Evolutionary conservation across 2,329 filamentous ascomycete genomes (phyloP).

Genomic region (Ceratocystis variospora): DNA sequence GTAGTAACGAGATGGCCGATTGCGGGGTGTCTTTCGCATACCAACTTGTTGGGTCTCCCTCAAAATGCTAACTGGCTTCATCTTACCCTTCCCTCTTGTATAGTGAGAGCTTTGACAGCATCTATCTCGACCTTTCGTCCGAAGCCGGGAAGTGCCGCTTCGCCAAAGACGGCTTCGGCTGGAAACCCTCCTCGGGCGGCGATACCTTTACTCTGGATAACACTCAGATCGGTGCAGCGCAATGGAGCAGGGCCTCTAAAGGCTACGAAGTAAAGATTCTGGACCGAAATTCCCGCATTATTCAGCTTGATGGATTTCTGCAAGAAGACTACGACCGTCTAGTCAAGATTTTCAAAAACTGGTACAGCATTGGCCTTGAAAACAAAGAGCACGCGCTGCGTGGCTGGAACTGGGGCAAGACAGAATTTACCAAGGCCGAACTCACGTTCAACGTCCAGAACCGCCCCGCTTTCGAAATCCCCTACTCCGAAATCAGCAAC

Average conservation of each 20-base stretch:
- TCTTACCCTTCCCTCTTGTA: background rate
- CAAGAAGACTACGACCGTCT: slow-evolving; percentile 90
- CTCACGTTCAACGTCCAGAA: slow-evolving; percentile 95
- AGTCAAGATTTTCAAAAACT: slow-evolving; percentile 88
- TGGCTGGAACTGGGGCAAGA: slow-evolving; percentile 99
- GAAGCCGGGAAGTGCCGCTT: slow-evolving; percentile 87
- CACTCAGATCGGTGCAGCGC: slow-evolving; percentile 69
- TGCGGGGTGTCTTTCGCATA: background rate
- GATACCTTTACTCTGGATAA: slow-evolving; percentile 90
- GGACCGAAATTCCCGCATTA: slow-evolving; percentile 67
- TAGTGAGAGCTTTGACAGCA: slow-evolving; percentile 90
- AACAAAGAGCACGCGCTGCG: slow-evolving; percentile 86
- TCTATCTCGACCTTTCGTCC: slow-evolving; percentile 90
- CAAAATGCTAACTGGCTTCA: background rate
- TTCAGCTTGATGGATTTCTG: slow-evolving; percentile 90
- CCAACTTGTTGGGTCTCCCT: background rate
- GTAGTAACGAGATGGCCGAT: background rate
- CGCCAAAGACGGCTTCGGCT: slow-evolving; percentile 84
- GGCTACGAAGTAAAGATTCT: slow-evolving; percentile 90
- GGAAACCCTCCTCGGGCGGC: slow-evolving; percentile 78
- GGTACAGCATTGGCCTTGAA: slow-evolving; percentile 90
- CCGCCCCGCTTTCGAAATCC: slow-evolving; percentile 87
- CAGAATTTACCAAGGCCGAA: slow-evolving; percentile 90
- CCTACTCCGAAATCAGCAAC: slow-evolving; percentile 94
- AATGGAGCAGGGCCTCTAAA: slow-evolving; percentile 88